A percentile compares a stretch with the other conserved stretches of the same genome.
Conservation (phyloP, 2,329 filamentous ascomycete species). For the Fusarium heterosporum region DNA sequence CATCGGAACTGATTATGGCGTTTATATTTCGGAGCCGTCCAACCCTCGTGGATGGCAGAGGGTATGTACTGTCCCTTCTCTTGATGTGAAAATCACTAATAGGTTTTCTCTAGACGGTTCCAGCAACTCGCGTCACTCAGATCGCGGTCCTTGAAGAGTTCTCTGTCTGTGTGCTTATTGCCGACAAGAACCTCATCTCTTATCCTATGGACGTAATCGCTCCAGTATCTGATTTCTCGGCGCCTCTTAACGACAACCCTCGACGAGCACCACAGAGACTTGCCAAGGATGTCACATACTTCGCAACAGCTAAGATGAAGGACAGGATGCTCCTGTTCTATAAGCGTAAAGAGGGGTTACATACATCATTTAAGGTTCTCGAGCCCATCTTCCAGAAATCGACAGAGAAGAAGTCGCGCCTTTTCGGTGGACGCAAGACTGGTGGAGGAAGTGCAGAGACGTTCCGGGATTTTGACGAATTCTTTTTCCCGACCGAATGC, state of each 20-base stretch:
- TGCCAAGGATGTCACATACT: constrained; percentile 94
- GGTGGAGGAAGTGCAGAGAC: constrained; percentile 85
- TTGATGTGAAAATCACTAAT: constrained; percentile 32
- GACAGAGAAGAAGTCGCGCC: constrained; percentile 80
- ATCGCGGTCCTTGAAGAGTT: constrained; percentile 97
- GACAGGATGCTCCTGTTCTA: constrained; percentile 95
- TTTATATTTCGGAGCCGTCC: constrained; percentile 87
- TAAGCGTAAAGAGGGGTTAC: constrained; percentile 92
- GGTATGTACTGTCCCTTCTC: constrained; percentile 65
- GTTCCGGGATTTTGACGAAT: constrained; percentile 98
- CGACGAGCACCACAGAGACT: constrained; percentile 92
- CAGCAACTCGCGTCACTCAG: constrained; percentile 83
- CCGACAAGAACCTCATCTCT: constrained; percentile 90
- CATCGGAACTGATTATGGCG: constrained; percentile 93
- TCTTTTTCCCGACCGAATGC: constrained; percentile 96
- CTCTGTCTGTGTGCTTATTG: constrained; percentile 88
- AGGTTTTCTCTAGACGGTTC: constrained; percentile 71
- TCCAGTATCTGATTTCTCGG: constrained; percentile 70
- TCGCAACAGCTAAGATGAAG: constrained; percentile 96
- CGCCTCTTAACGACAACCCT: constrained; percentile 75
- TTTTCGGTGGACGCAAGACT: constrained; percentile 69
- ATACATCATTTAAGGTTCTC: constrained; percentile 95
- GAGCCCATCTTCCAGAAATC: constrained; percentile 96
- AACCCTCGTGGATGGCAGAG: constrained; percentile 92
- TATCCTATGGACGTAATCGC: constrained; percentile 91